Conservation (phyloP, 192 early-diverging fungal species). For the Diversispora eburnea region DNA sequence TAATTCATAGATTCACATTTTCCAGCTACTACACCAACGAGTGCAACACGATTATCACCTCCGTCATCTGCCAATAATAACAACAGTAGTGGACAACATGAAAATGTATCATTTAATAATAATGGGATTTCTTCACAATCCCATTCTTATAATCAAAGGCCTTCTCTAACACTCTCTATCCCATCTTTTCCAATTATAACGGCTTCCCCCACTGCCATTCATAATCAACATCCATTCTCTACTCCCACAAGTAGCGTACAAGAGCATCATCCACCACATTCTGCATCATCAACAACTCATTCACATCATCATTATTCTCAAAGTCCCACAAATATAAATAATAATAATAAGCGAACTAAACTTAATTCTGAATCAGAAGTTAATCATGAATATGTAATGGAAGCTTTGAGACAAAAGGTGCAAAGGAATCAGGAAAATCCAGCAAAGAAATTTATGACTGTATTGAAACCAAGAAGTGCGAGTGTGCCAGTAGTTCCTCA, state of each 20-base stretch:
- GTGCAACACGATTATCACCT: constrained; percentile 25
- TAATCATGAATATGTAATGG: constrained; percentile 47
- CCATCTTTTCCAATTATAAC: constrained; percentile 26
- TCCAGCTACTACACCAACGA: constrained; percentile 27
- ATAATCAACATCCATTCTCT: constrained; percentile 23
- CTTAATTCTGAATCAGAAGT: constrained; percentile 35
- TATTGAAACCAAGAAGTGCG: constrained; percentile 27
- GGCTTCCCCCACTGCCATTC: constrained; percentile 11
- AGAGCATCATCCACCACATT: constrained; percentile 6
- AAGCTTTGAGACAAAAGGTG: constrained; percentile 42
- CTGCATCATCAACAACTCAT: constrained; percentile 7
- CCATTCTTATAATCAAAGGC: constrained; percentile 19
- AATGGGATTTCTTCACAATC: constrained; percentile 19
- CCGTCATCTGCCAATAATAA: constrained; percentile 14
- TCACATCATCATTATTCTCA: constrained; percentile 27
- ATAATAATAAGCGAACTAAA: constrained; percentile 21
- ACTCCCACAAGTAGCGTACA: constrained; percentile 16
- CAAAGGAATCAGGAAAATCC: constrained; percentile 35
- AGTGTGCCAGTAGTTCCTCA: constrained; percentile 6
- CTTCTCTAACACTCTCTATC: constrained; percentile 25
- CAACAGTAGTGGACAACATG: neutral
- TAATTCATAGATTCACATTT: constrained; percentile 13
- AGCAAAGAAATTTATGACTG: constrained; percentile 27
- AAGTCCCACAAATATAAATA: constrained; percentile 15
- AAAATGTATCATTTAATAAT: constrained; percentile 17